These are phyloP conservation scores for Candida hispaniensis DNA, from an alignment of 805 yeast genomes.

Conservation along the genomic window DNA sequence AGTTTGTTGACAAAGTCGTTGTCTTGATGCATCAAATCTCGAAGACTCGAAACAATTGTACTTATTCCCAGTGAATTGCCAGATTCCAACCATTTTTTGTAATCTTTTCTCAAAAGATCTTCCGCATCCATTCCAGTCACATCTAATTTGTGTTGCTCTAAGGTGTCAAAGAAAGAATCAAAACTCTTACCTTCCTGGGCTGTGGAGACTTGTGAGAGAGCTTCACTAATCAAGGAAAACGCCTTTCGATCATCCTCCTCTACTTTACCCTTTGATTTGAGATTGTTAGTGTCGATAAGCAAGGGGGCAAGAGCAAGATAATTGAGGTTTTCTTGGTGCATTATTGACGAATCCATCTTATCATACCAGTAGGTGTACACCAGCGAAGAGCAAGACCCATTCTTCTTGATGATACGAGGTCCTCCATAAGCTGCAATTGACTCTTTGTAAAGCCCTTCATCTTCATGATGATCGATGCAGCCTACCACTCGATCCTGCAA, in stretches of 20 bases:
- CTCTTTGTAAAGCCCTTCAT: slow-evolving; percentile 41
- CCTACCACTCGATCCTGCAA: slow-evolving; percentile 39
- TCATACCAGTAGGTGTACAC: slow-evolving; percentile 50
- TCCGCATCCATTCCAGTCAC: slow-evolving; percentile 45
- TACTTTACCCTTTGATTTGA: slow-evolving; percentile 49
- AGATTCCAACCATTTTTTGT: slow-evolving; percentile 50
- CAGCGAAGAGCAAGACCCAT: slow-evolving; percentile 75
- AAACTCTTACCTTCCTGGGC: slow-evolving; percentile 9
- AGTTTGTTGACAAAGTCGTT: slow-evolving; percentile 26
- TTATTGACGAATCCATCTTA: slow-evolving; percentile 16
- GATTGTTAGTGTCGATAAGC: slow-evolving; percentile 62
- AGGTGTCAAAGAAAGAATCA: slow-evolving; percentile 26
- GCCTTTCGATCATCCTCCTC: slow-evolving; percentile 47
- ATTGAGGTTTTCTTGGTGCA: slow-evolving; percentile 27
- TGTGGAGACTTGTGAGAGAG: slow-evolving; percentile 2
- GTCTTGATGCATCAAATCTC: slow-evolving; percentile 36
- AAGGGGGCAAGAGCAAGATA: slow-evolving; percentile 54
- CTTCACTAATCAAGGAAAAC: slow-evolving; percentile 30
- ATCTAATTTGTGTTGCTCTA: slow-evolving; percentile 48
- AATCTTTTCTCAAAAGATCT: slow-evolving; percentile 73
- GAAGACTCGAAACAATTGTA: slow-evolving; percentile 54
- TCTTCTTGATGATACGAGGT: slow-evolving; percentile 51
- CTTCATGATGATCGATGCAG: slow-evolving; percentile 84
- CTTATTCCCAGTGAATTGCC: slow-evolving; percentile 55
- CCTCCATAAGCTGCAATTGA: slow-evolving; percentile 27